Percentiles rank a stretch among this genome's conserved stretches.
Evolutionary conservation across 2,329 filamentous ascomycete species (phyloP).

Genomic region (Ophiostoma himal-ulmi): DNA sequence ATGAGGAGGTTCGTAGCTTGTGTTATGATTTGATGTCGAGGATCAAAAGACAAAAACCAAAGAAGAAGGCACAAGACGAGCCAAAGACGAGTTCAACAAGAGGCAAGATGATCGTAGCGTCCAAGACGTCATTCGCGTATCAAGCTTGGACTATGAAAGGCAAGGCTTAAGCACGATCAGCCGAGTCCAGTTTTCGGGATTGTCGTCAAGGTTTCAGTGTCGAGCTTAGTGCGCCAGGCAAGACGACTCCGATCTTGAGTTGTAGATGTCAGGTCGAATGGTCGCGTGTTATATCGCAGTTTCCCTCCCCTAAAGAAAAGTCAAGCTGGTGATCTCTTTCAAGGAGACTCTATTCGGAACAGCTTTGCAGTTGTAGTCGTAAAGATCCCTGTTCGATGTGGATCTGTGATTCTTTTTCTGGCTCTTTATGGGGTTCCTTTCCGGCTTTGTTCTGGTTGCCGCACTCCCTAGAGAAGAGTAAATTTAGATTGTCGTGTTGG

Average conservation of each 20-base stretch:
- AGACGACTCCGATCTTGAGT: background rate
- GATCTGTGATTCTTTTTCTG: background rate
- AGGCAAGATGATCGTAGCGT: background rate
- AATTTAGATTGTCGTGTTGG: background rate
- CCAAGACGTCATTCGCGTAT: background rate
- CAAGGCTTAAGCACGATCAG: background rate
- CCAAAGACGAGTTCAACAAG: background rate
- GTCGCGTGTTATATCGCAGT: background rate
- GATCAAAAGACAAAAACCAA: background rate
- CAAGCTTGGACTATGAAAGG: background rate
- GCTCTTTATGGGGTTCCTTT: conserved; percentile 3
- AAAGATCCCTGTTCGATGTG: background rate
- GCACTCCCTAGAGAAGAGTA: background rate
- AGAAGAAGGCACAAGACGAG: background rate
- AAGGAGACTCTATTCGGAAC: background rate
- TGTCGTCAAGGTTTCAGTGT: background rate
- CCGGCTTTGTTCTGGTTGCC: background rate
- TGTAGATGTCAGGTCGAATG: background rate
- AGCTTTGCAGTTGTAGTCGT: background rate
- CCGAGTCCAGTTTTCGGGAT: background rate
- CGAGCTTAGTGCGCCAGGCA: background rate
- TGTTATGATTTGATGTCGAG: background rate
- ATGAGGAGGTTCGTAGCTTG: background rate
- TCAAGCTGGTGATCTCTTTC: background rate
- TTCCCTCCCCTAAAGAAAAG: background rate